Conservation (phyloP, 176 grass and related monocot species). For the Eleusine indica region DNA sequence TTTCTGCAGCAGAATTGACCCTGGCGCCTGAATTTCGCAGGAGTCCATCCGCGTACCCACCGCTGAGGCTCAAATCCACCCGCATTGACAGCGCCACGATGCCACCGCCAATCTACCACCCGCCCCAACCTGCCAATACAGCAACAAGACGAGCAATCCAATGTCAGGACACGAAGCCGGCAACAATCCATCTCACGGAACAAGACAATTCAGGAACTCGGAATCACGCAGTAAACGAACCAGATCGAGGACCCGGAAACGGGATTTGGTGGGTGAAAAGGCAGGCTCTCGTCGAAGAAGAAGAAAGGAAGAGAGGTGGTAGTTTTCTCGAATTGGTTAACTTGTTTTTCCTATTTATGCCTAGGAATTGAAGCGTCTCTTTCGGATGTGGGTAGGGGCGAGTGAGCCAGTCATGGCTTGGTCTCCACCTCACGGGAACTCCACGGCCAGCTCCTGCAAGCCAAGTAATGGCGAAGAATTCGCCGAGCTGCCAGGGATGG, state of each 20-base stretch:
- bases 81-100: slow-evolving; percentile 50
- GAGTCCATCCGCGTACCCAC: slow-evolving; percentile 51
- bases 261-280: slow-evolving; percentile 46
- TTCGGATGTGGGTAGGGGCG: slow-evolving; percentile 47
- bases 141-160: slow-evolving; percentile 10
- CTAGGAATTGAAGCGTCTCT: slow-evolving; percentile 64
- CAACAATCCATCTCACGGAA: background rate
- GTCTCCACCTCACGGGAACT: slow-evolving; percentile 62
- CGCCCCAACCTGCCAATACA: slow-evolving; percentile 34
- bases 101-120: slow-evolving; percentile 30
- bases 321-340: slow-evolving; percentile 31
- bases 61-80: slow-evolving; percentile 47
- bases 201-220: slow-evolving; percentile 25
- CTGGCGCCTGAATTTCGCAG: slow-evolving; percentile 43
- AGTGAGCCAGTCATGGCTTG: slow-evolving; percentile 35
- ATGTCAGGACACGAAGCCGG: background rate
- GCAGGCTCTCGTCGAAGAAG: background rate
- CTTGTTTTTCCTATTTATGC: slow-evolving; percentile 40
- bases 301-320: slow-evolving; percentile 10
- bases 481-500: slow-evolving; percentile 26
- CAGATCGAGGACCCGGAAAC: slow-evolving; percentile 39
- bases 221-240: slow-evolving; percentile 39
- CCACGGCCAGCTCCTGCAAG: slow-evolving; percentile 58
- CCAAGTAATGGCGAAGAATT: slow-evolving; percentile 56
- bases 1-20: slow-evolving; percentile 42